Conservation (phyloP, 2,329 filamentous ascomycete genomes). For the Paecilomyces sp. region DNA sequence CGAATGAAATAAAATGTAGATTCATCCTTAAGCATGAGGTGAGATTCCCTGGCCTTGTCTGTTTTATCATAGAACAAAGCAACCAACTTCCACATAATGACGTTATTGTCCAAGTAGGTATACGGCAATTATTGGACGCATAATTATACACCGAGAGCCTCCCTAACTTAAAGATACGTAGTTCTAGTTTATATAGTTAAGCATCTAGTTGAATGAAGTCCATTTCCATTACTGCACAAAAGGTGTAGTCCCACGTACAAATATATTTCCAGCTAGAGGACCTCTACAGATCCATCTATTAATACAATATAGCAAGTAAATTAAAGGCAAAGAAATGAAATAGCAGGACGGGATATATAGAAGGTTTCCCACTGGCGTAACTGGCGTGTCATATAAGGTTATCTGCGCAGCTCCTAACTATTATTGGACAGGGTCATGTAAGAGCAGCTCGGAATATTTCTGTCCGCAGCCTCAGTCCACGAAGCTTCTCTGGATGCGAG, state of each 20-base stretch:
- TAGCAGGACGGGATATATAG: no score
- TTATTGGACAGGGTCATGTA: not conserved
- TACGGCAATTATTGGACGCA: no score
- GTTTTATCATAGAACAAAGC: no score
- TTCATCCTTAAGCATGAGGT: no score
- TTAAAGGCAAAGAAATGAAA: not conserved
- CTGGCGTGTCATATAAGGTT: not conserved
- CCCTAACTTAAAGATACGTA: no score
- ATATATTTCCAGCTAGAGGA: not conserved
- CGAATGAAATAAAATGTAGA: no score
- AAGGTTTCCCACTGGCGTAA: not conserved
- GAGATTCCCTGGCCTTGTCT: no score
- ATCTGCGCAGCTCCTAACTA: not conserved
- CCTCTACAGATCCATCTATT: not conserved
- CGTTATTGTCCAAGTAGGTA: no score
- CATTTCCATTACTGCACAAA: not conserved
- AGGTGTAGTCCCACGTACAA: not conserved
- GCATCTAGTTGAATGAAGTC: no score
- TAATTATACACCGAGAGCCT: no score
- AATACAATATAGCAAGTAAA: not conserved
- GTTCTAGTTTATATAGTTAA: no score
- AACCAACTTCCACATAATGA: no score
- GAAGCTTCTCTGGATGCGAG: not conserved
- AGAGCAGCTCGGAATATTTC: not conserved
- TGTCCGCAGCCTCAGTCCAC: not conserved